phyloP scores from a whole-genome alignment of 129 eudicot species.

The Oenanthe sinensis region DNA sequence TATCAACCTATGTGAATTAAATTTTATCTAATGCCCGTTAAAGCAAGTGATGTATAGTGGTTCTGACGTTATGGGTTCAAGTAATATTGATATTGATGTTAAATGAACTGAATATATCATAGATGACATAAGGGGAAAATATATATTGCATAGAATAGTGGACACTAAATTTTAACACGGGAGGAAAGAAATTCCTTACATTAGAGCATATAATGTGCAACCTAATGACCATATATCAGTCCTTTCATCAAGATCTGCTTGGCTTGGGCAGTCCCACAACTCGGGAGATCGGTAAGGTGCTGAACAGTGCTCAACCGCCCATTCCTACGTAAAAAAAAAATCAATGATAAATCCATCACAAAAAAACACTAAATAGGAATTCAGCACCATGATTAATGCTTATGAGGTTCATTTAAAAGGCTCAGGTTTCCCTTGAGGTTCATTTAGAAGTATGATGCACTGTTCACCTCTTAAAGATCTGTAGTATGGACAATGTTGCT shows the following conservation, averaged over 20 bases:
- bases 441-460: background rate
- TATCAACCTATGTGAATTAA: background rate
- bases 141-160: background rate
- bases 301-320: conserved; percentile 95
- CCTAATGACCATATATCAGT: conserved; percentile 93
- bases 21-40: background rate
- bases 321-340: conserved; percentile 49
- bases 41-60: background rate
- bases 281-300: conserved; percentile 96
- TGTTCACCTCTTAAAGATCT: background rate
- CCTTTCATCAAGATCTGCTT: conserved; percentile 75
- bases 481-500: background rate
- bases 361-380: background rate
- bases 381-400: background rate
- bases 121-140: background rate
- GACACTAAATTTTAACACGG: background rate
- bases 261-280: conserved; percentile 97
- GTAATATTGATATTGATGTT: background rate
- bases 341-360: background rate
- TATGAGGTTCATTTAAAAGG: background rate
- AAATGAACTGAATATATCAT: background rate
- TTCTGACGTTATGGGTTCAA: background rate
- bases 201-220: conserved; percentile 77
- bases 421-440: background rate
- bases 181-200: conserved; percentile 39